Evolutionary conservation across 2,329 filamentous ascomycete species (phyloP), one percentile per base, ranked within the genome.

Genomic region (Alternaria gansuensis): DNA sequence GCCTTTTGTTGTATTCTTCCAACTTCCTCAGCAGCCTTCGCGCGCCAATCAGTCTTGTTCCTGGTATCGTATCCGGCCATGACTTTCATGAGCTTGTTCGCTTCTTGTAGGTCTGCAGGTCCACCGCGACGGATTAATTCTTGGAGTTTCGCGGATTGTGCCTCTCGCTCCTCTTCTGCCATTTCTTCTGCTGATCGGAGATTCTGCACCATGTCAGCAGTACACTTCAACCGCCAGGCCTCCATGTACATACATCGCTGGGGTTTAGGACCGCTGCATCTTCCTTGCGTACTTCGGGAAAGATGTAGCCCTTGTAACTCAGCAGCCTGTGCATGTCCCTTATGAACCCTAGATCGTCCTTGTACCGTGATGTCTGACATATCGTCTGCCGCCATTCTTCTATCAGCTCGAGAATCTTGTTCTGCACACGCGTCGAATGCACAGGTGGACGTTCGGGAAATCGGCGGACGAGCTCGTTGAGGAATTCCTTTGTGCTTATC

Each of bases 371-470:
- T 39, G 94, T 99, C 78, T 97, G 92, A 83, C 95, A 99, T 84
- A 99, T 98, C 51, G 95, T 99, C 71, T 92, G 88, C 77, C 94
- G 87, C 95, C 95, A 99, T 85, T 99, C 95, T 81, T 98, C 95
- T 75, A 99, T 96, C 66, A 93, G 88, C 80, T 97, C 95, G 68
- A 99, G 85, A 60, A 99, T 97, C 81, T 92, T 92, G 76, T 87
- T 85, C 82, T 98, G 95, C 34, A 97, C 93, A 63, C 93, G 87
- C 41, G 91, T 92, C 41, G 92, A 84, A 60, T 95, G 90, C 61
- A 95, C 85, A 2, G 94, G 93, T 44, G 95, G 95, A 24, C 94
- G 87, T 80, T 99, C 95, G 46, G 95, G 95, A 73, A 99, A 99
- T 66, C 95, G 87, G 67, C 95, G 89, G 62, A 99, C 95, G 60